Base-by-base conservation (phyloP, 768 basidiomycete species). In the Russula dissimulans region DNA sequence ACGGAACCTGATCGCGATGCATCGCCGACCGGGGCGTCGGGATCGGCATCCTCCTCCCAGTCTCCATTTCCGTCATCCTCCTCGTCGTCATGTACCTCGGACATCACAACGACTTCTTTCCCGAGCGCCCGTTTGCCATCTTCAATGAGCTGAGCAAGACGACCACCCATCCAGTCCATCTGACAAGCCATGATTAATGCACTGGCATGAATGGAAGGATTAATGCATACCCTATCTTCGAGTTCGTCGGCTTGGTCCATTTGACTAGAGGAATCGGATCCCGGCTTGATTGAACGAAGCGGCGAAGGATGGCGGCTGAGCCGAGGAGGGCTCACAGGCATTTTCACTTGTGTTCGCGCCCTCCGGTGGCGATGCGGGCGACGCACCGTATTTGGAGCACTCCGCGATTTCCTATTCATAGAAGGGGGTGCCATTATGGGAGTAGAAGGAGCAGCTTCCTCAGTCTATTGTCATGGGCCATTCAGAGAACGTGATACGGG, bases 81-180 rank as follows among this genome's bases (percentile, higher is more conserved):
- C 66, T 85, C 84, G 59, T 90, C 89, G 65, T 89, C 87, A 57
- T 83, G 76, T 4, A 78, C 76, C 49, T 90, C 89, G 61, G 83
- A 84, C 80, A 84, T 81, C 4, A 90, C 81, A 9, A 92, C 89
- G 15, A 93, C 78, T 69, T 92, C 89, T n/a, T 79, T 76, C 14
- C 80, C 81, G 7, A 93, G 77, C 0, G 91, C 91, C 48, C 80
- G 82, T 68, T 87, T 84, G 15, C 91, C 91, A 66, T 92, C 83
- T 67, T 84, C 82, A 64, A 93, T 92, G 53, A 92, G 80, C 61
- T 73, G 73, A 31, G 81, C 71, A 34, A 93, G 79, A 64, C 81
- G 82, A 63, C 81, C 83, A 18, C 87, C 86, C 60, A 91, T 86
- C 87, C 87, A 89, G 65, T 89, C 87, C 86, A 91, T 91, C 79